phyloP scores from a whole-genome alignment of 2,329 filamentous ascomycete genomes.

The Ascosphaera acerosa region DNA sequence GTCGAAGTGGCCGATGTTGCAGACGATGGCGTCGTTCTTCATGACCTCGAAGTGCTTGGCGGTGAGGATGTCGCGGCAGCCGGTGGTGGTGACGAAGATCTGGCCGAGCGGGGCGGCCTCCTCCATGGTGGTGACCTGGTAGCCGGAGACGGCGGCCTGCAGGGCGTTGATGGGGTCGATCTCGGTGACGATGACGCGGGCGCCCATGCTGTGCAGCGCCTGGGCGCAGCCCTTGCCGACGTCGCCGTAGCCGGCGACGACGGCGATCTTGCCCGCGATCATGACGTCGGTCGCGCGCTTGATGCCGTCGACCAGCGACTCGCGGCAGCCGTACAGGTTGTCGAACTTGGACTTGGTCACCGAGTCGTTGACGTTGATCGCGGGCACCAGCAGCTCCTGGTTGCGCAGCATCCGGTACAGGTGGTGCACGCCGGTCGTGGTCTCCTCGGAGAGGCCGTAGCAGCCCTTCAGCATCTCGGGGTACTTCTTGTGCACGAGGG shows the following conservation, averaged over 20 bases:
- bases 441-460: slow-evolving; percentile 98
- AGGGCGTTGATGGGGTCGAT: slow-evolving; percentile 99
- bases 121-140: slow-evolving; percentile 94
- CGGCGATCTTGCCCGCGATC: slow-evolving; percentile 96
- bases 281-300: slow-evolving; percentile 99
- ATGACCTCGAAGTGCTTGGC: slow-evolving; percentile 84
- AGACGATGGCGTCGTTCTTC: slow-evolving; percentile 94
- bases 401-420: slow-evolving; percentile 96
- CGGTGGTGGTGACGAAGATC: slow-evolving; percentile 98
- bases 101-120: slow-evolving; percentile 72
- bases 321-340: slow-evolving; percentile 98
- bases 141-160: slow-evolving; percentile 92
- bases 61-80: slow-evolving; percentile 92
- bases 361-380: slow-evolving; percentile 99
- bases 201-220: slow-evolving; percentile 92
- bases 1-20: slow-evolving; percentile 99
- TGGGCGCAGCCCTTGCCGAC: slow-evolving; percentile 97
- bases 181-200: slow-evolving; percentile 87
- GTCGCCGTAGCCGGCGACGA: slow-evolving; percentile 95
- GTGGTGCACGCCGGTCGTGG: slow-evolving; percentile 98
- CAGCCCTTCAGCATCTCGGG: slow-evolving; percentile 95
- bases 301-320: slow-evolving; percentile 97
- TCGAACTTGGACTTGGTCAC: slow-evolving; percentile 99
- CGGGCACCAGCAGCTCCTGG: slow-evolving; percentile 64
- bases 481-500: slow-evolving; percentile 94